Base-by-base conservation (phyloP, 352 stramenopile species). In the Pythium oligandrum region DNA sequence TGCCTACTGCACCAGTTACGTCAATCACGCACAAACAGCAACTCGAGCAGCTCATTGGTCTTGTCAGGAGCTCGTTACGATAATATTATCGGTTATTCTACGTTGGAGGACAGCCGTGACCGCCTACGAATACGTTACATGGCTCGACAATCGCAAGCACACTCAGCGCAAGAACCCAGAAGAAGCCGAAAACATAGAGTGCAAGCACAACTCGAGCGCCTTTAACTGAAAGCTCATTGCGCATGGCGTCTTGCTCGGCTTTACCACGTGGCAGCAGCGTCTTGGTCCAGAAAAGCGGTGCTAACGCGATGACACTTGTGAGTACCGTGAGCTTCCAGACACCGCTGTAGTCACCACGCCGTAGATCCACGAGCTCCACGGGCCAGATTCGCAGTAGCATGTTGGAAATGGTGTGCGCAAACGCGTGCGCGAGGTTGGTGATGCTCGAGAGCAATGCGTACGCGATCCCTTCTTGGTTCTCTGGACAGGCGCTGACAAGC, bases 291-390 rank as follows among this genome's bases (percentile, higher is more conserved):
- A 72, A 38, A 30, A 82, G 52, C 34, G 74, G 65, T 5, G 88
- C n/a, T n/a, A 90, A 57, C 31, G 77, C 71, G 7, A 93, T 70
- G 4, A 68, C 32, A 36, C 69, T 75, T 3, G 83, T 88, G 34
- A 93, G 66, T 6, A 89, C 51, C 7, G 83, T 86, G 33, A 93
- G 68, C 50, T 91, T 91, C 83, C 83, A 93, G 10, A 93, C 75
- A 10, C 83, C 83, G 39, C 62, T 67, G n/a, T 70, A 84, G 34
- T 86, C 49, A 17, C 75, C 71, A 0, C 56, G 61, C 43, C 76
- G 50, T 5, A 93, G 70, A 48, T 93, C 78, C 3, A 51, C 48
- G 0, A 90, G 57, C 44, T 93, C 77, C 11, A 90, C 83, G 4
- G 80, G 74, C 83, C 83, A 93, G 10, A 93, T 51, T 2, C 58